Base-by-base conservation (phyloP, 2,329 filamentous ascomycete genomes). In the Ascochyta viciae-villosae region DNA sequence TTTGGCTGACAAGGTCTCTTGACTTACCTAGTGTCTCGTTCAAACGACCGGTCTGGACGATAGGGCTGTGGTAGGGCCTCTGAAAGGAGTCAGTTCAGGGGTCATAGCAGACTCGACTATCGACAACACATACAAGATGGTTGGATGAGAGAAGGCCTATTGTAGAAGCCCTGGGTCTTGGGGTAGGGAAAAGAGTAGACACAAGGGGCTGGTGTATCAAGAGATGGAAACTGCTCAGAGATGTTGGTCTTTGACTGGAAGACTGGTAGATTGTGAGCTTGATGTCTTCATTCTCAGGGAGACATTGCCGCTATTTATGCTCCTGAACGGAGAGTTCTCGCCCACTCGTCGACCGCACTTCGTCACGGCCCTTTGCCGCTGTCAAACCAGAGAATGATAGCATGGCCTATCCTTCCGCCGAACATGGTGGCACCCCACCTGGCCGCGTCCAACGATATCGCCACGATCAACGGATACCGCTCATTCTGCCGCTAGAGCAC, bases 401-500 rank as follows among this genome's bases (percentile, higher is more conserved):
- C 64, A 73, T 75, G 68, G 58, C 66, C 72, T 65, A 64, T 74
- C 69, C 73, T 66, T 73, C 67, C 61, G 57, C 73, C 71, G 66
- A 31, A 74, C 69, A 70, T 74, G 74, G 74, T 77, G 66, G 65
- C 65, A 76, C 76, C 74, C 75, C 76, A 76, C 76, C 67, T 59
- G 50, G 54, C 61, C 55, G 60, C 64, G 67, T 74, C 78, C 78
- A 80, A 81, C 79, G 64, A 76, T 70, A 73, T 74, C 60, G 74
- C 74, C 68, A 75, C 77, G 74, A 78, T 79, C 72, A 65, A 71
- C 73, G 74, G 74, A 73, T 73, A 69, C 71, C 73, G 71, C 62
- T 74, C 74, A 63, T 74, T 74, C 67, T 73, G 73, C 73, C 77
- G 75, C 77, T 78, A 79, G 70, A 74, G 65, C 65, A 70, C 68